phyloP scores from a whole-genome alignment of 345 rosid genomes.

The Salix dunnii region DNA sequence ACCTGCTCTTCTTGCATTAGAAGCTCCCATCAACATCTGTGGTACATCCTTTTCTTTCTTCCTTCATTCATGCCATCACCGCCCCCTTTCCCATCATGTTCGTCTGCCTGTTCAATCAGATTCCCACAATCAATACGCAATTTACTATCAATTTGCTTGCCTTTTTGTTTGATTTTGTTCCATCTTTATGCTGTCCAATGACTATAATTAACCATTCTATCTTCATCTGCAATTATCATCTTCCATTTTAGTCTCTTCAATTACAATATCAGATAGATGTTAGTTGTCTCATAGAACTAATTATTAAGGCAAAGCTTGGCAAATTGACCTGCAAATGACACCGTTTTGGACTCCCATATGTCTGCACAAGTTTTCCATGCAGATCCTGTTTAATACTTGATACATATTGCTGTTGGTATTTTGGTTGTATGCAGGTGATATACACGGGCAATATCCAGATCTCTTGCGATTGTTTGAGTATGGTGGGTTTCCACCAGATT shows the following conservation, averaged over 20 bases:
- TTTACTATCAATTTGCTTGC: background rate
- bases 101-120: background rate
- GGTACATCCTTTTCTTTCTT: background rate
- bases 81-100: background rate
- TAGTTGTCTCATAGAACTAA: background rate
- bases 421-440: conserved; percentile 18
- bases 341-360: background rate
- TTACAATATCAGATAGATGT: background rate
- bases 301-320: background rate
- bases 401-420: background rate
- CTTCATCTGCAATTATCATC: background rate
- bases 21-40: conserved; percentile 27
- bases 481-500: conserved; percentile 23
- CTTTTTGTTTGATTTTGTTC: background rate
- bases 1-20: conserved; percentile 19
- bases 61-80: background rate
- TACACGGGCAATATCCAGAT: conserved; percentile 26
- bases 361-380: background rate
- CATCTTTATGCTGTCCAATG: too few species aligned
- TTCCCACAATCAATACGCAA: too few species aligned
- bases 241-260: background rate
- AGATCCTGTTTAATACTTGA: background rate
- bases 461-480: conserved; percentile 20
- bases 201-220: background rate
- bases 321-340: background rate